These are phyloP conservation scores for Meyerozyma carpophila DNA, from an alignment of 1,139 yeast species.

Conservation along the genomic window DNA sequence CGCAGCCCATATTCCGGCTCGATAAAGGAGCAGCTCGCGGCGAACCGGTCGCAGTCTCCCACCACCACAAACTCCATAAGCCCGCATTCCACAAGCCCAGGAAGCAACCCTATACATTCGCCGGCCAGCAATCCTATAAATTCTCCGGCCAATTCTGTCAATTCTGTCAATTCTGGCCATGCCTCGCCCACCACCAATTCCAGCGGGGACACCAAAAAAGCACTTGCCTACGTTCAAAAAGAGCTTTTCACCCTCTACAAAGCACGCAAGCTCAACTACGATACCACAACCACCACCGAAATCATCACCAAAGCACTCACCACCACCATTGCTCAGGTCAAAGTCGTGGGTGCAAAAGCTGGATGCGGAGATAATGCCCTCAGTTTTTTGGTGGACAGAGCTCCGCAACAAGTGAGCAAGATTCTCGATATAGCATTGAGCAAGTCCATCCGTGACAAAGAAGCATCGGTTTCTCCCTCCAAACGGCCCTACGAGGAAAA, in stretches of 20 bases:
- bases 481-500: background rate
- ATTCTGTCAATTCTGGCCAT: conserved; percentile 5
- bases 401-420: conserved; percentile 81
- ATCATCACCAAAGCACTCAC: conserved; percentile 89
- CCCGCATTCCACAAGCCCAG: background rate
- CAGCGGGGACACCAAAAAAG: conserved; percentile 49
- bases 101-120: too few species aligned
- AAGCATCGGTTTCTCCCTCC: conserved; percentile 6
- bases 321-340: conserved; percentile 85
- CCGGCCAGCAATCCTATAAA: background rate
- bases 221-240: conserved; percentile 63
- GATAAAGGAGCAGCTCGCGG: conserved; percentile 52
- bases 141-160: conserved; percentile 4
- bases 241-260: conserved; percentile 66
- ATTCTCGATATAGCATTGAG: conserved; percentile 80
- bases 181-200: conserved; percentile 13
- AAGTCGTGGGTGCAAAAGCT: conserved; percentile 79
- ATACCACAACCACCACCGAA: conserved; percentile 69
- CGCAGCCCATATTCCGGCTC: conserved; percentile 13
- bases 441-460: conserved; percentile 63
- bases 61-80: conserved; percentile 3
- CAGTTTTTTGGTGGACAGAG: conserved; percentile 75
- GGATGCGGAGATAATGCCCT: conserved; percentile 80
- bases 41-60: conserved; percentile 32
- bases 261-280: conserved; percentile 59